Conservation (phyloP, 306 rosid genomes). For the Cucumis cinereus region DNA sequence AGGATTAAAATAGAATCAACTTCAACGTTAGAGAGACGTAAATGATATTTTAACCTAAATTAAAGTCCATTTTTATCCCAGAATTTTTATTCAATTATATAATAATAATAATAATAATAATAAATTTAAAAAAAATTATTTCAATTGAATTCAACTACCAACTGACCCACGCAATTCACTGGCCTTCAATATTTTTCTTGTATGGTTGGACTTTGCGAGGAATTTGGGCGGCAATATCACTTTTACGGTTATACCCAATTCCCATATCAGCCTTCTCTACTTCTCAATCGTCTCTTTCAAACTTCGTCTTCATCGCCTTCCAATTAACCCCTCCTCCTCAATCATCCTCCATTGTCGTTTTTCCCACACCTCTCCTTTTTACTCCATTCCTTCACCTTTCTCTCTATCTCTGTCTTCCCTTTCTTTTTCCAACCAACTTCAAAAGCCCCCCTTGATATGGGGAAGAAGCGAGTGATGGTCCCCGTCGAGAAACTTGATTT, state of each 20-base stretch:
- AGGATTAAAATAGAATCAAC: too few relatives aligned
- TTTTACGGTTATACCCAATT: neutral
- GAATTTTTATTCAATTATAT: too few relatives aligned
- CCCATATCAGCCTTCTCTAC: neutral
- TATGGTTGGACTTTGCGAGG: neutral
- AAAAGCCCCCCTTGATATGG: conserved; percentile 28
- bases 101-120: too few relatives aligned
- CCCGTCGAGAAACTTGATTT: conserved; percentile 56
- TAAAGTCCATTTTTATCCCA: too few relatives aligned
- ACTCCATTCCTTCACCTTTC: neutral
- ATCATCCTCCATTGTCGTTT: neutral
- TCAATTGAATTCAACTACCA: neutral
- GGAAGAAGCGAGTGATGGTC: conserved; percentile 49
- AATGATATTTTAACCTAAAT: too few relatives aligned
- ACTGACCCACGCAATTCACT: neutral
- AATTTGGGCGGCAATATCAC: neutral
- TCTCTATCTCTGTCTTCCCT: neutral
- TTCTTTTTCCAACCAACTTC: neutral
- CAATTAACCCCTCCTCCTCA: neutral
- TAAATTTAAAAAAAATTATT: too few relatives aligned
- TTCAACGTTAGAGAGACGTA: too few relatives aligned
- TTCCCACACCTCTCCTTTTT: neutral
- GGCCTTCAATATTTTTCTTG: neutral
- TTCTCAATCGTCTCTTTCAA: neutral
- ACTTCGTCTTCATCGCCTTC: neutral